phyloP scores from a whole-genome alignment of 371 early-diverging fungal species.

The Smittium mucronatum region DNA sequence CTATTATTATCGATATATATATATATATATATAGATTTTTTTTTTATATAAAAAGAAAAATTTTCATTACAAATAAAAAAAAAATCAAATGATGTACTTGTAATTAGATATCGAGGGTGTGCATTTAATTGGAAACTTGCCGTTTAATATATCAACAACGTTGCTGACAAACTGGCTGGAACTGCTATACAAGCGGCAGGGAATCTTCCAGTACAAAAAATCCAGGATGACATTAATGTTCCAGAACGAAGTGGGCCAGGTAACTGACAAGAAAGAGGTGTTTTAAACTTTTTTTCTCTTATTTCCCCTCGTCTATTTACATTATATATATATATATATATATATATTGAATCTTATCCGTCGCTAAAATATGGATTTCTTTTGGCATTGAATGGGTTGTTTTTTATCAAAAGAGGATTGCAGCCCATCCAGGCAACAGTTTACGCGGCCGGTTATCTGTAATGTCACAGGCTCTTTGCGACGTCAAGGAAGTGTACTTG shows the following conservation, averaged over 20 bases:
- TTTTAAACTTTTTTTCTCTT: conserved; percentile 3
- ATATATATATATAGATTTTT: background rate
- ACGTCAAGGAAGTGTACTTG: conserved; percentile 23
- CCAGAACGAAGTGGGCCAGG: conserved; percentile 69
- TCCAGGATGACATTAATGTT: conserved; percentile 74
- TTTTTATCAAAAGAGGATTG: conserved; percentile 38
- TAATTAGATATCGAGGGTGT: conserved; percentile 16
- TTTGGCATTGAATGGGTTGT: conserved; percentile 9
- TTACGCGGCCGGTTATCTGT: conserved; percentile 57
- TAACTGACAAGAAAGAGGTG: conserved; percentile 18
- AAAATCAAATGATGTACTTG: background rate
- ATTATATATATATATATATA: background rate
- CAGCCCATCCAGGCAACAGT: conserved; percentile 38
- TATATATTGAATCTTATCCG: too few species aligned
- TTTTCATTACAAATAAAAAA: background rate
- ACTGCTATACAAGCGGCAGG: conserved; percentile 38
- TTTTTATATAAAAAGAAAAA: background rate
- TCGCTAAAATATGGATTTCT: too few species aligned
- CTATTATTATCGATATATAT: too few species aligned
- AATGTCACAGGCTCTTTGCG: conserved; percentile 56
- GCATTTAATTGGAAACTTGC: conserved; percentile 55
- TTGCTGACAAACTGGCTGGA: conserved; percentile 62
- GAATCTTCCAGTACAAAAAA: conserved; percentile 41
- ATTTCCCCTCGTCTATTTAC: background rate
- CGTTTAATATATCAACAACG: conserved; percentile 64